A percentile compares a stretch with the other conserved stretches of the same genome.
phyloP scores from a whole-genome alignment of 495 filamentous ascomycete genomes.

The Aspergillus haitiensis region DNA sequence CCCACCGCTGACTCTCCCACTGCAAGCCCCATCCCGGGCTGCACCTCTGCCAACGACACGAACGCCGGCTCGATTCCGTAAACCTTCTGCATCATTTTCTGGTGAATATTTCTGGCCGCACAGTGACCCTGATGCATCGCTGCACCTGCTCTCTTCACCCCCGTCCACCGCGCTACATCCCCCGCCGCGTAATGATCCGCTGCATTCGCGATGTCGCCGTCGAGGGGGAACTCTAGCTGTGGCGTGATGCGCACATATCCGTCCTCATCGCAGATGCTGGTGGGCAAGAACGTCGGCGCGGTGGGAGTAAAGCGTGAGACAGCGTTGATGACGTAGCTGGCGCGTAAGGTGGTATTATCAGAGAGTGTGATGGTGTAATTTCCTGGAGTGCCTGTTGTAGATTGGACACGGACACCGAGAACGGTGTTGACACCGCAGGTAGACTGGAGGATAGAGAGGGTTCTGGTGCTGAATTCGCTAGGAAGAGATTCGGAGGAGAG shows the following conservation, averaged over 20 bases:
- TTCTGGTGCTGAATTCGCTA: constrained; percentile 59
- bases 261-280: constrained; percentile 37
- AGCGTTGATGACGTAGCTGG: constrained; percentile 60
- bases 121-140: constrained; percentile 67
- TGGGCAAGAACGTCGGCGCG: constrained; percentile 7
- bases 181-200: constrained; percentile 58
- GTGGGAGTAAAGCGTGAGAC: constrained; percentile 37
- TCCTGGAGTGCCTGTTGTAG: constrained; percentile 34
- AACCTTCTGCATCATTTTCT: constrained; percentile 49
- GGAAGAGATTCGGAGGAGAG: constrained; percentile 68
- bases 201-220: constrained; percentile 45
- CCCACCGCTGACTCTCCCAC: constrained; percentile 63
- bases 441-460: constrained; percentile 50
- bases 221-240: constrained; percentile 37
- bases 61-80: constrained; percentile 39
- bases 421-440: constrained; percentile 55
- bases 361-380: constrained; percentile 56
- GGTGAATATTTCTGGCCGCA: constrained; percentile 61
- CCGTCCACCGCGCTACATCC: constrained; percentile 54
- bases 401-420: constrained; percentile 49
- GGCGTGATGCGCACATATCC: constrained; percentile 55
- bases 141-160: constrained; percentile 68
- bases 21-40: constrained; percentile 65
- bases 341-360: constrained; percentile 52
- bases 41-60: constrained; percentile 48